Evolutionary conservation across 1,139 yeast species (phyloP).

Genomic region (Geotrichum restrictum): DNA sequence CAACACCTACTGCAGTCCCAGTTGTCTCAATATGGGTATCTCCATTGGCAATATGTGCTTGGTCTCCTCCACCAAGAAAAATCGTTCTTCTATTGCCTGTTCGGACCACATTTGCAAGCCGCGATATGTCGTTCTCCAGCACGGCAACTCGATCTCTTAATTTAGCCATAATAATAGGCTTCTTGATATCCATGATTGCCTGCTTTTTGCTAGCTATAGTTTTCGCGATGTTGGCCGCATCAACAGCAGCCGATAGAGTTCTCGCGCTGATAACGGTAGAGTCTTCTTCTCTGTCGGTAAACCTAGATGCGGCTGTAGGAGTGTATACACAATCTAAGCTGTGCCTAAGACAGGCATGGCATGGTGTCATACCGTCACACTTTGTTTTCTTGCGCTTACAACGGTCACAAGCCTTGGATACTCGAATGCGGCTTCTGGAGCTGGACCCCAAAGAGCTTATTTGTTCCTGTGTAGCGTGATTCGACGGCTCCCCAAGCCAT

Average conservation of each 20-base stretch:
- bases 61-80: neutral
- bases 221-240: conserved; percentile 1
- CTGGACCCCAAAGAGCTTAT: too few relatives aligned
- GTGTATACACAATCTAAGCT: conserved; percentile 43
- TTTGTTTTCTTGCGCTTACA: conserved; percentile 60
- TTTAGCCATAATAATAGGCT: conserved; percentile 15
- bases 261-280: neutral
- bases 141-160: conserved; percentile 15
- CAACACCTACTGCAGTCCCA: neutral
- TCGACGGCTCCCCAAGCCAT: neutral
- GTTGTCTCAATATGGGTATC: neutral
- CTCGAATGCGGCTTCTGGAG: conserved; percentile 30
- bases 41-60: neutral
- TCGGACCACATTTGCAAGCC: conserved; percentile 13
- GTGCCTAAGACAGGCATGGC: conserved; percentile 49
- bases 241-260: neutral
- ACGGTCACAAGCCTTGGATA: conserved; percentile 57
- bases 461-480: too few relatives aligned
- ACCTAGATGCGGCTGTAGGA: conserved; percentile 4
- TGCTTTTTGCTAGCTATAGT: conserved; percentile 11
- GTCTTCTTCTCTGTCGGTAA: neutral
- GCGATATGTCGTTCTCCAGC: conserved; percentile 15
- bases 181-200: conserved; percentile 11
- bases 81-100: neutral
- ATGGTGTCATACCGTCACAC: conserved; percentile 58